A percentile compares a stretch with the other conserved stretches of the same genome.
phyloP scores from a whole-genome alignment of 768 basidiomycete species.

The Lentinula sp. region DNA sequence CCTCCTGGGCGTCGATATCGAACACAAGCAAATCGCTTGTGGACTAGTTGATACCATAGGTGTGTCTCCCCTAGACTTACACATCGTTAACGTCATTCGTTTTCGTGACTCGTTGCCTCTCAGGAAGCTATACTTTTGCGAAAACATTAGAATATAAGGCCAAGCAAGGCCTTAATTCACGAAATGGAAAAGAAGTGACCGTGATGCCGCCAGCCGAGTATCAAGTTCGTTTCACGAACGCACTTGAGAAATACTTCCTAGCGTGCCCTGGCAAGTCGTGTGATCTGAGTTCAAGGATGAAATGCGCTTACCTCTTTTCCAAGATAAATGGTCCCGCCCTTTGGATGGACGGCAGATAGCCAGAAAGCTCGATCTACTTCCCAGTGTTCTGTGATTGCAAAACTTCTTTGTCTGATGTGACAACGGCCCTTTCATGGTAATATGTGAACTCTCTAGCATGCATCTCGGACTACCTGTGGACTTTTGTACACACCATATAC shows the following conservation, averaged over 20 bases:
- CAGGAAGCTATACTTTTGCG: conserved; percentile 78
- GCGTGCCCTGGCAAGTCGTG: conserved; percentile 58
- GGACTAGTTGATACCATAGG: conserved; percentile 85
- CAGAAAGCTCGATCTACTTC: conserved; percentile 31
- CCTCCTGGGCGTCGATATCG: conserved; percentile 66
- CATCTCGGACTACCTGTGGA: background rate
- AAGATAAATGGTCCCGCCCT: conserved; percentile 38
- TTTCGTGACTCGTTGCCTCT: background rate
- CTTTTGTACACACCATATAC: no score
- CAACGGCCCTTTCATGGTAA: background rate
- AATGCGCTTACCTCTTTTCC: background rate
- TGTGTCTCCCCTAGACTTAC: conserved; percentile 10
- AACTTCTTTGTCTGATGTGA: background rate
- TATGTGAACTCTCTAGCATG: background rate
- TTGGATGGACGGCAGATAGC: conserved; percentile 30
- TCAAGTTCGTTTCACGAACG: conserved; percentile 66
- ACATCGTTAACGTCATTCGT: background rate
- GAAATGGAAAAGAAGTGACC: conserved; percentile 61
- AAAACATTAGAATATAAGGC: conserved; percentile 86
- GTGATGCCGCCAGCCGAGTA: conserved; percentile 79
- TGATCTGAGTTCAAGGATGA: background rate
- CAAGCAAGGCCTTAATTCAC: conserved; percentile 63
- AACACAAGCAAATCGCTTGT: conserved; percentile 61
- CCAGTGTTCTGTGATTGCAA: conserved; percentile 31
- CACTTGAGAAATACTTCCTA: conserved; percentile 70